Conservation (phyloP, 2,329 filamentous ascomycete species). For the Ustulina deusta region DNA sequence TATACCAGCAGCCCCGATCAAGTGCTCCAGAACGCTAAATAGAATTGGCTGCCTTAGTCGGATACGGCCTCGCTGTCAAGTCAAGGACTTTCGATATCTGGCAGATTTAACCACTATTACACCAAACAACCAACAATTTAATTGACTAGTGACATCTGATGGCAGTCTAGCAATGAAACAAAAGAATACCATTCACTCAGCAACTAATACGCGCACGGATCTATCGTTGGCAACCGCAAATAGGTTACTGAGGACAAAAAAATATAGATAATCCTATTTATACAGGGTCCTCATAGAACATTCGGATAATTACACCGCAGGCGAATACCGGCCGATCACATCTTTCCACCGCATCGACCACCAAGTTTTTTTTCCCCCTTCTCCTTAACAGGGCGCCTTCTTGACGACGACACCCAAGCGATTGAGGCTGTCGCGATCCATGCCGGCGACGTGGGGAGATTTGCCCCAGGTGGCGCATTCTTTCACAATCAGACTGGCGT, state of each 20-base stretch:
- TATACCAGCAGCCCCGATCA: no score
- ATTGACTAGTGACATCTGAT: neutral
- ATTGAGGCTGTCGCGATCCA: neutral
- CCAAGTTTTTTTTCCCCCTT: no score
- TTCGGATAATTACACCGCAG: neutral
- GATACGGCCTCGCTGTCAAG: no score
- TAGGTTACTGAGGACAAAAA: neutral
- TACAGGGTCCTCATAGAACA: neutral
- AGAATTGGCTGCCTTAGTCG: no score
- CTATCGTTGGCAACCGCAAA: no score
- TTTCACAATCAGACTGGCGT: neutral
- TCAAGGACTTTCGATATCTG: no score
- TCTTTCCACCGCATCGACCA: neutral
- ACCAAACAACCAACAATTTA: no score
- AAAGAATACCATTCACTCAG: no score
- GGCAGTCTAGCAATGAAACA: no score
- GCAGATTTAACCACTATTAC: no score
- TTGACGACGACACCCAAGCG: neutral
- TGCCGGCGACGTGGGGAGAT: neutral
- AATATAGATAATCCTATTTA: neutral
- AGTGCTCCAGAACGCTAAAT: no score
- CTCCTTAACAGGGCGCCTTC: neutral
- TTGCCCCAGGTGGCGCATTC: neutral
- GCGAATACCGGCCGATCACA: neutral
- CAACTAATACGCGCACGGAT: no score